Conservation (phyloP, 768 basidiomycete species). For the Sporobolomyces phaffii region DNA sequence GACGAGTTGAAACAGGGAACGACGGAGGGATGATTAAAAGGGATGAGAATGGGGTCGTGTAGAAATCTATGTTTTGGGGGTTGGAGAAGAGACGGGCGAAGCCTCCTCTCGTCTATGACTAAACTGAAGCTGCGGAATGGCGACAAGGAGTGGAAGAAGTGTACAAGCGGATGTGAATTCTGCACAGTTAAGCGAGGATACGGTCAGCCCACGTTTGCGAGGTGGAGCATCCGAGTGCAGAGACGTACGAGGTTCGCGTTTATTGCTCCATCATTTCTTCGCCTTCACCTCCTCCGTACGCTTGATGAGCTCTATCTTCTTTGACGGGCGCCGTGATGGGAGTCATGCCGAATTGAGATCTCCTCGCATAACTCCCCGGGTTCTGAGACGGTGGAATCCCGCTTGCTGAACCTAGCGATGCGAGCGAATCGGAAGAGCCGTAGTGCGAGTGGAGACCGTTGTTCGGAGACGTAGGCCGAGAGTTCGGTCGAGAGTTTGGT, state of each 20-base stretch:
- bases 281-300: not conserved
- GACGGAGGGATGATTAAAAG: too few species aligned
- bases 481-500: constrained; percentile 11
- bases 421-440: constrained; percentile 5
- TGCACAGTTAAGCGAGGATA: not conserved
- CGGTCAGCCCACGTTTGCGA: not conserved
- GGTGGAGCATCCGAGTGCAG: too few species aligned
- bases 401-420: not conserved
- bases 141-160: not conserved
- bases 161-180: too few species aligned
- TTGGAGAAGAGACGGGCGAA: not conserved
- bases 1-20: not conserved
- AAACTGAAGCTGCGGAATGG: not conserved
- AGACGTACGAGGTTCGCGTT: not conserved
- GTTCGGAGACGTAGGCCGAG: constrained; percentile 7
- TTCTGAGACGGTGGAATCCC: not conserved
- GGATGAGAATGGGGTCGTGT: too few species aligned
- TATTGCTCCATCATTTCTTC: constrained; percentile 11
- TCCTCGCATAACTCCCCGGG: not conserved
- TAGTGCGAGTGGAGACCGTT: not conserved
- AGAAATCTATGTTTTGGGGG: constrained; percentile 8
- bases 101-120: constrained; percentile 2
- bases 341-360: constrained; percentile 7
- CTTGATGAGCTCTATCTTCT: not conserved
- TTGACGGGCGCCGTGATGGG: constrained; percentile 3